Conservation (phyloP, 805 yeast species). For the Yamadazyma insecticola region DNA sequence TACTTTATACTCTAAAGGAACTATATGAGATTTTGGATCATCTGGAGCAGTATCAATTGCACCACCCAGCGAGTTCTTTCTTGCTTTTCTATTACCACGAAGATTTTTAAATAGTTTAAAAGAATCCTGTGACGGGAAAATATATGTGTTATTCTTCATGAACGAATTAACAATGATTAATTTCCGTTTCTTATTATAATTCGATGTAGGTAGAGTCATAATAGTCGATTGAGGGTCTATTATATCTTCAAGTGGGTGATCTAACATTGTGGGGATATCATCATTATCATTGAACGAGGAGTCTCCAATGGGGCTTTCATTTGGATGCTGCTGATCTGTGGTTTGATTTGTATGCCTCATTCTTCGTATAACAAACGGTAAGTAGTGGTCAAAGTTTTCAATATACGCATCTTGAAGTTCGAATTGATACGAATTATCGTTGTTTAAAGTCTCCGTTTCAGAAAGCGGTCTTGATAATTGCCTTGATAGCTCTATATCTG, state of each 20-base stretch:
- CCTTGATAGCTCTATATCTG: too few relatives aligned
- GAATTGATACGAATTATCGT: constrained; percentile 17
- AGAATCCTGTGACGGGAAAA: constrained; percentile 27
- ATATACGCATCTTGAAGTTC: constrained; percentile 33
- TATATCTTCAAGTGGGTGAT: constrained; percentile 10
- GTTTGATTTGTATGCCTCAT: constrained; percentile 14
- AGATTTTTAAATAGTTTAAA: constrained; percentile 25
- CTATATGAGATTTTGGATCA: constrained; percentile 27
- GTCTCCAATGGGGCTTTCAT: neutral
- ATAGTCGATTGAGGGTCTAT: constrained; percentile 2
- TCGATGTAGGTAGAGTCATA: constrained; percentile 11
- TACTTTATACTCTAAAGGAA: constrained; percentile 26
- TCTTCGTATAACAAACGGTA: constrained; percentile 34
- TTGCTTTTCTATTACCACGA: constrained; percentile 15
- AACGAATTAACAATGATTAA: constrained; percentile 29
- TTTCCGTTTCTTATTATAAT: constrained; percentile 24
- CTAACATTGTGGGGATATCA: constrained; percentile 18
- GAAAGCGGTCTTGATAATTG: constrained; percentile 21
- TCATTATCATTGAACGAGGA: constrained; percentile 9
- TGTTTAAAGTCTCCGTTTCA: constrained; percentile 32
- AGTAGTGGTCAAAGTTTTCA: constrained; percentile 34
- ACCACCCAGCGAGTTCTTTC: constrained; percentile 2
- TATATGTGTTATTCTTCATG: constrained; percentile 21
- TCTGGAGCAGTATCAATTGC: constrained; percentile 8
- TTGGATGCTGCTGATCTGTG: neutral